Evolutionary conservation across 2,329 filamentous ascomycete genomes (phyloP).

Genomic region (Cryphonectria parasitica): DNA sequence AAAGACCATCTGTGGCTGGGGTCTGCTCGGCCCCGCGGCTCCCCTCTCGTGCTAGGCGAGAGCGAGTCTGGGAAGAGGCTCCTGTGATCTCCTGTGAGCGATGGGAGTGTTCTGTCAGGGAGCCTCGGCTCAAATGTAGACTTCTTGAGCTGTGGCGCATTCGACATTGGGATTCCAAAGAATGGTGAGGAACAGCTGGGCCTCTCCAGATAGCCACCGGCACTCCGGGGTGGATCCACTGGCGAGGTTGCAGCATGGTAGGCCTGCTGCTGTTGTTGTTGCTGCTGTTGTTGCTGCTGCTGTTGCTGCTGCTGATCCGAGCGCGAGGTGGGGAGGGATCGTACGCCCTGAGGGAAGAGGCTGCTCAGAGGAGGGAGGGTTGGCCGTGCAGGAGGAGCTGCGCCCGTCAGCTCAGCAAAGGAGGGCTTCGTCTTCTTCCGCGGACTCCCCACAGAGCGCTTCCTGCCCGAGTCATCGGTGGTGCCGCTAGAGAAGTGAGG

Average conservation of each 20-base stretch:
- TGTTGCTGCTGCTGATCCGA: constrained; percentile 39
- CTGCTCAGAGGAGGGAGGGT: constrained; percentile 62
- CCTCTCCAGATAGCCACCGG: constrained; percentile 43
- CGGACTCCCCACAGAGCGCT: constrained; percentile 42
- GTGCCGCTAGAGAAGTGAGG: constrained; percentile 41
- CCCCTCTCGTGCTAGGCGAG: constrained; percentile 49
- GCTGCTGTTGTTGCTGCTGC: too few relatives aligned
- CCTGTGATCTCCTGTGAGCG: constrained; percentile 37
- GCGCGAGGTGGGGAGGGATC: constrained; percentile 50
- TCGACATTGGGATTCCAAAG: not conserved
- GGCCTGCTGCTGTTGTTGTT: constrained; percentile 38
- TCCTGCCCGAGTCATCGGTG: constrained; percentile 48
- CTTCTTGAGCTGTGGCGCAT: not conserved
- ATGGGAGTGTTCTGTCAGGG: constrained; percentile 45
- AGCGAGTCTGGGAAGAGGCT: constrained; percentile 47
- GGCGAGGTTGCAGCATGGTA: constrained; percentile 48
- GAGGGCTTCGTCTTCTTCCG: constrained; percentile 40
- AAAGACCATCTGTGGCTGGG: constrained; percentile 43
- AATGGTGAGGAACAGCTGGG: constrained; percentile 47
- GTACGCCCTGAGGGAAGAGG: constrained; percentile 53
- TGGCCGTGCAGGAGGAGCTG: constrained; percentile 42
- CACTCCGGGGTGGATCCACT: constrained; percentile 50
- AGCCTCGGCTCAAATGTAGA: constrained; percentile 50
- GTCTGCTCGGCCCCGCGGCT: constrained; percentile 41
- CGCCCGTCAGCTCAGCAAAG: not conserved